Base-by-base conservation (phyloP, 495 filamentous ascomycete species). In the Hyaloscypha variabilis region DNA sequence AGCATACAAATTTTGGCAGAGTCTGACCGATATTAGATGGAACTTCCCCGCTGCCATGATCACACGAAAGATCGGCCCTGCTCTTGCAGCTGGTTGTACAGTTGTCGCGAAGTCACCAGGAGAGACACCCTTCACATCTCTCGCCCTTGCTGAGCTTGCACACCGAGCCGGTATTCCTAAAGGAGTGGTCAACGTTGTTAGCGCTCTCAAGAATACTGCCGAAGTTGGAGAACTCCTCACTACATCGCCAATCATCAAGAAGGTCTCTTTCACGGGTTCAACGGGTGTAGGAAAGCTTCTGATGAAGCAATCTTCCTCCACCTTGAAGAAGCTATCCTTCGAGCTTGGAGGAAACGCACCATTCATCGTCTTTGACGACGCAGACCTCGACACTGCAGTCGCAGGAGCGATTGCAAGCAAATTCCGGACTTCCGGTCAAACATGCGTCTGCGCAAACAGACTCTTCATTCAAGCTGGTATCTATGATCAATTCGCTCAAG, bases 1-100 rank as follows among this genome's bases (percentile, higher is more conserved):
- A 3, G 1, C 8, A 34, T 17, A 49, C 17, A 30, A 39, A 26
- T 29, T 28, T 1, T 24, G 24, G 24, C 34, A 28, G 21, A 30
- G 2, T 14, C 29, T 19, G 42, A 60, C n/a, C 52, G 14, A 11
- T 51, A n/a, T 14, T 31, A 67, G 63, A 52, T 97, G 93, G 93
- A 97, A 97, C 78, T 97, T 96, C 77, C 93, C 93, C 2, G 89
- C 90, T 8, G 93, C 93, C 8, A 97, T 97, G 93, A 90, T 96
- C 69, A 94, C 93, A 3, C 80, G 93, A 28, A 97, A 97, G 77
- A 87, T 94, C 63, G 93, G 87, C 1, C 91, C 93, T 3, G 93
- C 93, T 26, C 79, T 97, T 61, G 93, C 89, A 36, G 90, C 89
- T 5, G 89, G 89, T 8, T 97, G 94, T 74, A 94, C 94, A 1